phyloP scores from a whole-genome alignment of 116 monocot species.

The Thalassia testudinum region DNA sequence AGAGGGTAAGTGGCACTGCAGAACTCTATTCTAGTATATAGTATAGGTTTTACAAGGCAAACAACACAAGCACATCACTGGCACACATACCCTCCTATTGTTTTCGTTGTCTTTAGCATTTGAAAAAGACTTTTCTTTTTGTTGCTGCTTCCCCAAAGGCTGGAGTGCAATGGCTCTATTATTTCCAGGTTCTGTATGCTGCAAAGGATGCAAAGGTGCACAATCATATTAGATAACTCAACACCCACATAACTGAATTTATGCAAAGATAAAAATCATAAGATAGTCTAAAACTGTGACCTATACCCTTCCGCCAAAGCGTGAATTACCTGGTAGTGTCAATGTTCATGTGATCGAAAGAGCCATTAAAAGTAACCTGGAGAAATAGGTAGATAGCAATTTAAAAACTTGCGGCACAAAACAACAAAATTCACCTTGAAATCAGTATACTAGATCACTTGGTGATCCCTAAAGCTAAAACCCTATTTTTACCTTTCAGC shows the following conservation, averaged over 20 bases:
- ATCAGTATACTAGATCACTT: too few relatives aligned
- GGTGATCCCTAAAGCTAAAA: too few relatives aligned
- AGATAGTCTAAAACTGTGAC: too few relatives aligned
- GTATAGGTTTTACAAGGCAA: too few relatives aligned
- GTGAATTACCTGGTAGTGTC: conserved; percentile 87
- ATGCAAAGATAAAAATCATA: too few relatives aligned
- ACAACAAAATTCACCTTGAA: too few relatives aligned
- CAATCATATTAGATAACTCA: background rate
- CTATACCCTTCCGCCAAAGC: too few relatives aligned
- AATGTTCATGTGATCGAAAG: conserved; percentile 97
- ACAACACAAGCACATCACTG: too few relatives aligned
- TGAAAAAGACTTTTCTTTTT: conserved; percentile 94
- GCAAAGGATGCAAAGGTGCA: conserved; percentile 3
- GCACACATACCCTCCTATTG: conserved; percentile 69
- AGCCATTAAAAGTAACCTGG: conserved; percentile 97
- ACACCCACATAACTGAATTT: background rate
- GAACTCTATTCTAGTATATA: too few relatives aligned
- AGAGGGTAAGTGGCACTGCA: too few relatives aligned
- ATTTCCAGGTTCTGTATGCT: conserved; percentile 99
- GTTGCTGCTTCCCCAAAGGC: conserved; percentile 66
- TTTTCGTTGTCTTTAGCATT: conserved; percentile 94
- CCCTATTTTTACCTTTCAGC: too few relatives aligned
- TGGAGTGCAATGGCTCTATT: conserved; percentile 72
- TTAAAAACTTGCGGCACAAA: too few relatives aligned
- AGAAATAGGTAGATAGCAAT: background rate